These are phyloP conservation scores for Bremia lactucae DNA, from an alignment of 352 stramenopile species.

Conservation along the genomic window DNA sequence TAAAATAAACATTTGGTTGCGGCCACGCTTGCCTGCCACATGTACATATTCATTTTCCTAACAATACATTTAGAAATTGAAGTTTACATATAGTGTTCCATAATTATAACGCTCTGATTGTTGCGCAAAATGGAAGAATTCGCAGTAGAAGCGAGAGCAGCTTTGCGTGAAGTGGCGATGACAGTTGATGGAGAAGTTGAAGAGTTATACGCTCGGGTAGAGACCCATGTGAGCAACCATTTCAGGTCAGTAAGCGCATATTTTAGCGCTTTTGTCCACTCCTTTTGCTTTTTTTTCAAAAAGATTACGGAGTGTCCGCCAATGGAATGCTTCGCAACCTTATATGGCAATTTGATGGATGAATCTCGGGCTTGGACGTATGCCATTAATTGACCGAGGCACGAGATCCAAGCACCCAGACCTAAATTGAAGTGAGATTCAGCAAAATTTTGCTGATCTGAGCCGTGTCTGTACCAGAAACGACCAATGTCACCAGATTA, in stretches of 20 bases:
- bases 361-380: slow-evolving; percentile 44
- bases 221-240: slow-evolving; percentile 70
- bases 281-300: slow-evolving; percentile 67
- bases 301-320: slow-evolving; percentile 61
- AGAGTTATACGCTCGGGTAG: slow-evolving; percentile 23
- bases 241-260: slow-evolving; percentile 80
- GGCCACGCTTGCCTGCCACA: slow-evolving; percentile 19
- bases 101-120: slow-evolving; percentile 16
- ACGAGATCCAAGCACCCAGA: slow-evolving; percentile 69
- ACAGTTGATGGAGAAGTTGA: slow-evolving; percentile 1
- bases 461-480: slow-evolving; percentile 55
- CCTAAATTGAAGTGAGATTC: slow-evolving; percentile 83
- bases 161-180: slow-evolving; percentile 8
- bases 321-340: slow-evolving; percentile 63
- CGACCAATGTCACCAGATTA: slow-evolving; percentile 7
- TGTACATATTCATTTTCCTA: slow-evolving; percentile 39
- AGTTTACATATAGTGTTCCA: slow-evolving; percentile 24
- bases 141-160: slow-evolving; percentile 9
- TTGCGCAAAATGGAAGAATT: slow-evolving; percentile 7
- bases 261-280: slow-evolving; percentile 83
- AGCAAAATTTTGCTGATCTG: slow-evolving; percentile 73
- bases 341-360: slow-evolving; percentile 67
- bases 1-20: slow-evolving; percentile 15
- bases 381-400: slow-evolving; percentile 53
- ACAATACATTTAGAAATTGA: too few species aligned